These are phyloP conservation scores for Soucietia sequanensis DNA, from an alignment of 805 yeast genomes.

Conservation along the genomic window DNA sequence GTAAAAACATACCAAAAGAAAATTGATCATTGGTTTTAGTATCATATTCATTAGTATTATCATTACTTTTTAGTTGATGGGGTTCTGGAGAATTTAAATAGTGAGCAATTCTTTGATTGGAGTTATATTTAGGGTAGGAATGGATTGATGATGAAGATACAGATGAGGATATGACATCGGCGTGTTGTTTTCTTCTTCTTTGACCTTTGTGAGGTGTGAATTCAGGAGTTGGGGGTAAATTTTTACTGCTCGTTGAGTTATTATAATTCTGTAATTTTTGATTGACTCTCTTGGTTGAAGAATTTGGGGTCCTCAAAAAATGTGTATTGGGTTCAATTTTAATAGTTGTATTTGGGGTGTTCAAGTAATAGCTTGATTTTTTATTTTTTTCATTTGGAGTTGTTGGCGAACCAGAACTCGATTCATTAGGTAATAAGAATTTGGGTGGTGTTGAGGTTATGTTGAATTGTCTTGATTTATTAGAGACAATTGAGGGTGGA, in stretches of 20 bases:
- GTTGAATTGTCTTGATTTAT: neutral
- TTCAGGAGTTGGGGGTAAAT: conserved; percentile 26
- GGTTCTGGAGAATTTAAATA: conserved; percentile 6
- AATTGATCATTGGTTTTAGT: conserved; percentile 5
- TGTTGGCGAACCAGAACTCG: neutral
- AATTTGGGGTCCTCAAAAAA: neutral
- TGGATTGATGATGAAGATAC: no score
- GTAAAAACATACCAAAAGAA: conserved; percentile 27
- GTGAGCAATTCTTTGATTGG: conserved; percentile 10
- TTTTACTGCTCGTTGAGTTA: neutral
- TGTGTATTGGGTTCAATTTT: no score
- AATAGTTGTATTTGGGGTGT: conserved; percentile 1
- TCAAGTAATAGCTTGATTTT: neutral
- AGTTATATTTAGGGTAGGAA: no score
- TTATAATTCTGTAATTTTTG: neutral
- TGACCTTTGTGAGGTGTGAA: conserved; percentile 34
- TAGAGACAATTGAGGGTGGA: neutral
- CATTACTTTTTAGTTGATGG: conserved; percentile 7
- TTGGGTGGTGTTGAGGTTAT: neutral
- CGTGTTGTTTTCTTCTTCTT: conserved; percentile 14
- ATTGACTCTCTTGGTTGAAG: neutral
- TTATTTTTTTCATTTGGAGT: neutral
- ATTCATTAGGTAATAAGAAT: neutral
- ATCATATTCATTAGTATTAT: conserved; percentile 15
- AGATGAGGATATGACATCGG: neutral